Percentiles rank a stretch among this genome's conserved stretches.
Conservation (phyloP, 345 rosid species). For the Rhodamnia rubescens region DNA sequence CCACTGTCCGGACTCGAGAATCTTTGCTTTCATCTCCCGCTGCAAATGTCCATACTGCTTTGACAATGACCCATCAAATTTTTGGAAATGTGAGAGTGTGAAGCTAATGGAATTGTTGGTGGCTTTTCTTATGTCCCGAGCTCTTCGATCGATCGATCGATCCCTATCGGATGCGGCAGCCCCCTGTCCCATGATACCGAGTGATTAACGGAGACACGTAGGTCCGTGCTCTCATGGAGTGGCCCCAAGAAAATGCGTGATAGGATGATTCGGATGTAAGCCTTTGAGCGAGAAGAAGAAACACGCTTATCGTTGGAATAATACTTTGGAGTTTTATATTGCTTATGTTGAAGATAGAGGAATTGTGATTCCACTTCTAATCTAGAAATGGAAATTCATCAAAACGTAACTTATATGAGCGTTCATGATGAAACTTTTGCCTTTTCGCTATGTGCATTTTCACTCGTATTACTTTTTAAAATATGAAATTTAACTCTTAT, state of each 20-base stretch:
- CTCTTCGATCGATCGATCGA: not conserved
- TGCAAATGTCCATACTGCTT: not conserved
- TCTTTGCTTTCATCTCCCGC: conserved; percentile 5
- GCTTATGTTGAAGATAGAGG: not conserved
- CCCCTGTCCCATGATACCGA: not conserved
- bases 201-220: not conserved
- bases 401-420: not conserved
- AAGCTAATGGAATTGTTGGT: not conserved
- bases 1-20: not conserved
- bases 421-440: not conserved
- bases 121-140: not conserved
- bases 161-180: not conserved
- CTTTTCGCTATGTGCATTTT: not conserved
- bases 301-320: not conserved
- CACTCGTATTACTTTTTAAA: not conserved
- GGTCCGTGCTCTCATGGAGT: not conserved
- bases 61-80: not conserved
- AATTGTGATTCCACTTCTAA: not conserved
- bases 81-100: not conserved
- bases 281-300: not conserved
- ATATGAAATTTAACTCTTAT: not conserved
- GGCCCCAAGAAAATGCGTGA: not conserved
- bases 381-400: too few species aligned
- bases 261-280: not conserved
- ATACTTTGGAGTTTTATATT: not conserved